These are phyloP conservation scores for Tetrahymena elliotti DNA, from an alignment of 73 alveolate genomes.

Conservation along the genomic window DNA sequence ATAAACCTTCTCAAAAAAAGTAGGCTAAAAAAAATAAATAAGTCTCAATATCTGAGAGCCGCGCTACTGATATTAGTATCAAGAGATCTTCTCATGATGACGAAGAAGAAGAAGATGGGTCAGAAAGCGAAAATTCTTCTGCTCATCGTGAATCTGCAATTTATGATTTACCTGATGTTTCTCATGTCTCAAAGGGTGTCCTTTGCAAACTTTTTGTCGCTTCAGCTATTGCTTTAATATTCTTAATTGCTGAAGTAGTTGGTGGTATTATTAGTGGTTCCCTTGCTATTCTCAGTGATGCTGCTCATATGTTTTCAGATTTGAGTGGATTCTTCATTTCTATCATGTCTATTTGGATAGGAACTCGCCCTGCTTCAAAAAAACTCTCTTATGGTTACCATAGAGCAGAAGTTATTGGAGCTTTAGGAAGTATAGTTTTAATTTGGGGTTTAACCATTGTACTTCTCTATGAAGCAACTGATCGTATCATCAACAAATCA, in stretches of 20 bases:
- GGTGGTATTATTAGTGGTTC: conserved; percentile 91
- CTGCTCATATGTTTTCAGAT: conserved; percentile 92
- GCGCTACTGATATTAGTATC: background rate
- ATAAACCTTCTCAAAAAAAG: background rate
- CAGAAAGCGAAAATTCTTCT: background rate
- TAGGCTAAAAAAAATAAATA: background rate
- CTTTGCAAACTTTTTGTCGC: conserved; percentile 15
- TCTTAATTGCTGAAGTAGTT: conserved; percentile 37
- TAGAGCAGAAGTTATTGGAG: conserved; percentile 92
- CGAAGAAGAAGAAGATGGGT: background rate
- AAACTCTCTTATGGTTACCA: conserved; percentile 77
- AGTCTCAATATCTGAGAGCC: background rate
- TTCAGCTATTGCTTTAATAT: background rate
- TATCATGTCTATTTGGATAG: conserved; percentile 66
- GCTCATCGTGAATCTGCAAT: background rate
- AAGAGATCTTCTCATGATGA: background rate
- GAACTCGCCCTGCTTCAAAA: conserved; percentile 69
- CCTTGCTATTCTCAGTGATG: conserved; percentile 93
- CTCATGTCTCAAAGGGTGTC: background rate
- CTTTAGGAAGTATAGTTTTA: conserved; percentile 71
- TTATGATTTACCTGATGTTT: conserved; percentile 26
- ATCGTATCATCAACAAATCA: conserved; percentile 54
- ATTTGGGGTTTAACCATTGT: conserved; percentile 87
- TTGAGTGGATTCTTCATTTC: conserved; percentile 83
- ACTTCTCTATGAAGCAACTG: conserved; percentile 81